Percentiles rank a stretch among this genome's conserved stretches.
phyloP scores from a whole-genome alignment of 805 yeast species.

The Citeromyces nyonsensis region DNA sequence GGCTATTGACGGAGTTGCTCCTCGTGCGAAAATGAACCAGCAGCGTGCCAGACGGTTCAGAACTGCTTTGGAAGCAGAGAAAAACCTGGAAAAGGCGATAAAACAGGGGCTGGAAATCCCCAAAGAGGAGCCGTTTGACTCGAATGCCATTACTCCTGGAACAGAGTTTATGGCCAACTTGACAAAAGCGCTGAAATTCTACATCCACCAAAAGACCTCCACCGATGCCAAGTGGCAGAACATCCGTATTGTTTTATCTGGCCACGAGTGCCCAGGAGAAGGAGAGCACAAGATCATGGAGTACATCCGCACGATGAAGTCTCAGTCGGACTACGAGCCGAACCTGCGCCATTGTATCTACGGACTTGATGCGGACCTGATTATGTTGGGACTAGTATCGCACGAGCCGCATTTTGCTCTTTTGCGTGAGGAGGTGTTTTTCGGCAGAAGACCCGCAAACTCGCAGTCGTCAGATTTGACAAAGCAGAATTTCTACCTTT shows the following conservation, averaged over 20 bases:
- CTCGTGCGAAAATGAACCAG: slow-evolving; percentile 96
- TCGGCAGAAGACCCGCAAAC: slow-evolving; percentile 33
- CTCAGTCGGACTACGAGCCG: slow-evolving; percentile 59
- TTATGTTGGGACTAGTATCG: slow-evolving; percentile 79
- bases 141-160: slow-evolving; percentile 92
- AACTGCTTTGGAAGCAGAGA: slow-evolving; percentile 87
- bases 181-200: slow-evolving; percentile 69
- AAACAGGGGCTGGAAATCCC: slow-evolving; percentile 63
- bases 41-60: slow-evolving; percentile 93
- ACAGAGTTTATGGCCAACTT: slow-evolving; percentile 91
- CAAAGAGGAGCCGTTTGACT: slow-evolving; percentile 75
- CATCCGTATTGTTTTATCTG: slow-evolving; percentile 64
- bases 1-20: slow-evolving; percentile 99
- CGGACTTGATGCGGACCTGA: slow-evolving; percentile 92
- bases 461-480: slow-evolving; percentile 31
- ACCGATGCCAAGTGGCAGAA: slow-evolving; percentile 80
- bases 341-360: slow-evolving; percentile 87
- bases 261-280: slow-evolving; percentile 96
- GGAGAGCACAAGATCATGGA: slow-evolving; percentile 98
- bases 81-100: slow-evolving; percentile 57
- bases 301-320: slow-evolving; percentile 63
- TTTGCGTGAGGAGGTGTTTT: slow-evolving; percentile 88
- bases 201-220: slow-evolving; percentile 75
- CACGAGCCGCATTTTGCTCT: slow-evolving; percentile 95
- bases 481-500: slow-evolving; percentile 66